Evolutionary conservation across 2,329 filamentous ascomycete genomes (phyloP).

Genomic region (Hypoxylon sp.): DNA sequence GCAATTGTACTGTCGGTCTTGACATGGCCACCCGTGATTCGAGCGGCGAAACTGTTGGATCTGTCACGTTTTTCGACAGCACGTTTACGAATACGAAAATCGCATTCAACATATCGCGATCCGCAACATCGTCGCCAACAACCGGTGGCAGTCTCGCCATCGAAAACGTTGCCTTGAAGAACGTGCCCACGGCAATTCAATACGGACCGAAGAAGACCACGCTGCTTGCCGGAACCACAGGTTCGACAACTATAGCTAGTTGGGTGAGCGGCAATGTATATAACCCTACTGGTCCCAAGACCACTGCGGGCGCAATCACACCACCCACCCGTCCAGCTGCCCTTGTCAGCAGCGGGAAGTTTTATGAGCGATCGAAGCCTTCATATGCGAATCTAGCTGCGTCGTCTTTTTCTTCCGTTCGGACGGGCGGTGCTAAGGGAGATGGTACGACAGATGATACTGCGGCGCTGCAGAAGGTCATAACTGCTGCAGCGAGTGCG

Average conservation of each 20-base stretch:
- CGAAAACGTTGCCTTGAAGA: slow-evolving; percentile 57
- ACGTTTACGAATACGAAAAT: slow-evolving; percentile 71
- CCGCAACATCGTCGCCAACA: slow-evolving; percentile 45
- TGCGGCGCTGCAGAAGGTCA: slow-evolving; percentile 69
- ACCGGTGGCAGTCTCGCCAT: slow-evolving; percentile 56
- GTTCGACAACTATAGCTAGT: slow-evolving; percentile 57
- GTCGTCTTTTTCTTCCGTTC: slow-evolving; percentile 73
- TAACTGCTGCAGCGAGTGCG: slow-evolving; percentile 62
- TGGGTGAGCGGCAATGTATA: slow-evolving; percentile 77
- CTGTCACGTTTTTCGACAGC: slow-evolving; percentile 78
- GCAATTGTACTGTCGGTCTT: slow-evolving; percentile 70
- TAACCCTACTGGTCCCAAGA: slow-evolving; percentile 52
- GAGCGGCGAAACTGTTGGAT: slow-evolving; percentile 64
- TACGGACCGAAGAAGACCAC: slow-evolving; percentile 53
- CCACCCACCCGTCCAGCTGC: slow-evolving; percentile 58
- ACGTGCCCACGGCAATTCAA: slow-evolving; percentile 54
- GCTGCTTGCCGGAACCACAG: slow-evolving; percentile 64
- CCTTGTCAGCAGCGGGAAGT: slow-evolving; percentile 63
- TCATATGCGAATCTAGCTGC: slow-evolving; percentile 71
- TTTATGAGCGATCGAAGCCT: slow-evolving; percentile 80
- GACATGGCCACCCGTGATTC: slow-evolving; percentile 66
- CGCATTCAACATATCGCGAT: slow-evolving; percentile 71
- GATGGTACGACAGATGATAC: slow-evolving; percentile 82
- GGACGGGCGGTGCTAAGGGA: slow-evolving; percentile 72
- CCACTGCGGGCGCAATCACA: slow-evolving; percentile 58